Base-by-base conservation (phyloP, 1,284 basidiomycete genomes). In the Austroboletus novae-zelandiae region DNA sequence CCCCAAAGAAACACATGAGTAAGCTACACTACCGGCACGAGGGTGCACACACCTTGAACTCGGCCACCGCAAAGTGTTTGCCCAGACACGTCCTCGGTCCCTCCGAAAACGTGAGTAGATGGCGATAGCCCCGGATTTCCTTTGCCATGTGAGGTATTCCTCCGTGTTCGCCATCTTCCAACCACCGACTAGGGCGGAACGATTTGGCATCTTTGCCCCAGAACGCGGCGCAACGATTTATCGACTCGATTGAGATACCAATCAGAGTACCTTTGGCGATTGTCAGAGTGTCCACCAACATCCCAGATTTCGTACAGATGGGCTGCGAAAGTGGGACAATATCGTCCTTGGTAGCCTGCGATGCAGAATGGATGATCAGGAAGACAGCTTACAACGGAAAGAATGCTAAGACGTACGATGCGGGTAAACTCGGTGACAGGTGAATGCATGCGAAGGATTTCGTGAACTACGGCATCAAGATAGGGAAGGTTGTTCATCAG, bases 281-380 rank as follows among this genome's bases (percentile, higher is more conserved):
- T 4, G 67, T 51, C 40, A 83, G 58, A 30, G 67, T 68, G 34
- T 69, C 61, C 13, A 75, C 65, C 0, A 57, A 51, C 32, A 70
- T 55, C 1, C 78, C 78, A 1, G 65, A 56, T 2, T 60, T 48
- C 1, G 72, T 72, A 79, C 48, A 40, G 31, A 55, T 3, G 1
- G 48, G 44, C 23, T 56, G 31, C 70, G 0, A 79, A 77, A 40
- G 40, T 1, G 40, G 25, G n/a, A 83, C 69, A 1, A 81, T 57
- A 48, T 81, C 79, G 55, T 82, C 78, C 68, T 81, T 62, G 31
- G 61, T 51, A 0, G 60, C 80, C 76, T 66, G 68, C 4, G 9
- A 23, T 23, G 29, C 30, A 31, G 6, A 31, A 23, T 39, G 37
- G 23, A 13, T 17, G 18, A 8, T 10, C 15, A 35, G 18, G 36